phyloP scores from a whole-genome alignment of 1,139 yeast species.

The Protomyces macrosporus region DNA sequence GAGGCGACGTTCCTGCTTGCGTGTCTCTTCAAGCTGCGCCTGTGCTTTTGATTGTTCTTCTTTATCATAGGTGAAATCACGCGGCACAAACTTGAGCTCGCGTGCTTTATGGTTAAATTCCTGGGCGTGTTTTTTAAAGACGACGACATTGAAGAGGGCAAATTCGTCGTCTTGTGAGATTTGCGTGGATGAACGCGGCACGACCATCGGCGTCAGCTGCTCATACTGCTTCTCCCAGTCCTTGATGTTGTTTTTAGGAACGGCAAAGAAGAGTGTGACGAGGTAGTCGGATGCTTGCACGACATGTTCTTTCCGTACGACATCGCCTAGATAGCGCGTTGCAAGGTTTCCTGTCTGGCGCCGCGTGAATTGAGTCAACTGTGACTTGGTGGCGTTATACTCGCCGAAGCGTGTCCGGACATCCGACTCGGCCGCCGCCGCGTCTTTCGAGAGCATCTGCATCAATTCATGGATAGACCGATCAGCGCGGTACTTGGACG shows the following conservation, averaged over 20 bases:
- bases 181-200: slow-evolving; percentile 77
- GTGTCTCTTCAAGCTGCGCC: slow-evolving; percentile 71
- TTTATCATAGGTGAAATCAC: slow-evolving; percentile 85
- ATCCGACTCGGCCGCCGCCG: slow-evolving; percentile 74
- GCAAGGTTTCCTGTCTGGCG: slow-evolving; percentile 90
- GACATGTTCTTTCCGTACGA: slow-evolving; percentile 78
- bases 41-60: slow-evolving; percentile 51
- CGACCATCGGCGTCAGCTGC: slow-evolving; percentile 70
- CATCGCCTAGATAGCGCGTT: slow-evolving; percentile 81
- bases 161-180: slow-evolving; percentile 71
- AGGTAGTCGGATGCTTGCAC: slow-evolving; percentile 81
- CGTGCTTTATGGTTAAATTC: slow-evolving; percentile 69
- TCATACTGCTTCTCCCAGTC: slow-evolving; percentile 51
- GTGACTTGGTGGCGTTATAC: slow-evolving; percentile 77
- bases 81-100: slow-evolving; percentile 84
- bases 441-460: slow-evolving; percentile 65
- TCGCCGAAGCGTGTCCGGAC: slow-evolving; percentile 63
- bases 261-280: slow-evolving; percentile 76
- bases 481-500: slow-evolving; percentile 78
- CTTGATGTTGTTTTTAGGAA: slow-evolving; percentile 50
- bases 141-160: slow-evolving; percentile 66
- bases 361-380: slow-evolving; percentile 80
- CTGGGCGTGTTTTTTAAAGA: slow-evolving; percentile 72
- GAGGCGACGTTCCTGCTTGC: slow-evolving; percentile 64
- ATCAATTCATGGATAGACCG: slow-evolving; percentile 74